Base-by-base conservation (phyloP, 352 stramenopile species). In the Phytophthora sojae region DNA sequence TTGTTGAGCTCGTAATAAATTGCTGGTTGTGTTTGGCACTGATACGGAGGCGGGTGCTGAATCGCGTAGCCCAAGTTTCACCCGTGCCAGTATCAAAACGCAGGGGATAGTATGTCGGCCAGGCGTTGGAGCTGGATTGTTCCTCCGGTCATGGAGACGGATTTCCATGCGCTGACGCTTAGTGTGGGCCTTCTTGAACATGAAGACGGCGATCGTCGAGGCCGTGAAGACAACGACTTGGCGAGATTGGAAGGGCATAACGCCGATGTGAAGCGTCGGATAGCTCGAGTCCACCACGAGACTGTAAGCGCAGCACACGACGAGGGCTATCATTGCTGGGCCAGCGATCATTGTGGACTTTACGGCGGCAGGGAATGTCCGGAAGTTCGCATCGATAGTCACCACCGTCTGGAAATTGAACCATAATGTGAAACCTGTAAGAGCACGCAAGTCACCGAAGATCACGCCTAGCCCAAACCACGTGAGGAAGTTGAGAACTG, bases 341-440 rank as follows among this genome's bases (percentile, higher is more conserved):
- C 64, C 57, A 25, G 47, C 59, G 1, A 72, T 47, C 15, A 70
- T 7, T 42, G 49, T 73, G 14, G 64, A 66, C 17, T 61, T 65
- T 19, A 61, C 59, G 1, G 62, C 56, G 2, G 64, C 37, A 6
- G 37, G 53, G 39, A 61, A 72, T 8, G 58, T 74, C 19, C 65
- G 65, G 21, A 71, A 68, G 25, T 77, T 77, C 14, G 71, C 71
- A 30, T 77, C 71, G 35, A 77, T 67, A 21, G 54, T 17, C 12
- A 74, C 69, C 17, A 39, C 49, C 23, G 56, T 59, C 26, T 74
- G 65, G 14, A 67, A 62, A 32, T 47, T 54, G n/a, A 66, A 53
- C 49, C 57, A 66, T 7, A 58, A 57, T 4, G 60, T 61, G 4
- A 75, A 4, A n/a, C 53, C 68, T 1, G 61, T 26, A 25, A 71